Conservation (phyloP, 352 stramenopile species). For the Phytopythium helicoides region DNA sequence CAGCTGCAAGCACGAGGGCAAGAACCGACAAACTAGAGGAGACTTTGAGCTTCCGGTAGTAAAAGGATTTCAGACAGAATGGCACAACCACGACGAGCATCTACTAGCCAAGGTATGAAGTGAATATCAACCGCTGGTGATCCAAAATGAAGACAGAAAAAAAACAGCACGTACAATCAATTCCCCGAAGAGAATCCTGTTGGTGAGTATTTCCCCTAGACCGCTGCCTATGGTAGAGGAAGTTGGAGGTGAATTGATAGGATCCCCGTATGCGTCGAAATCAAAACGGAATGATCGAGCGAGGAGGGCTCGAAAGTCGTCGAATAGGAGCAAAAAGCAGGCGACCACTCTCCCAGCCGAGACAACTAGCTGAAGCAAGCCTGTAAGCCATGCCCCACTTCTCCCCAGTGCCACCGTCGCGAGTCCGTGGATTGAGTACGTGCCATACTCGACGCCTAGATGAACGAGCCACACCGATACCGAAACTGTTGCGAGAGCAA, state of each 20-base stretch:
- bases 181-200: constrained; percentile 35
- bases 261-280: constrained; percentile 20
- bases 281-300: constrained; percentile 31
- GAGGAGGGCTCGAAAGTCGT: constrained; percentile 38
- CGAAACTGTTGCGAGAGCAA: constrained; percentile 24
- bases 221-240: constrained; percentile 5
- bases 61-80: constrained; percentile 31
- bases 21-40: constrained; percentile 18
- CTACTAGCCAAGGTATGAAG: constrained; percentile 11
- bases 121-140: neutral
- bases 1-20: constrained; percentile 23
- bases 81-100: constrained; percentile 32
- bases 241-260: constrained; percentile 8
- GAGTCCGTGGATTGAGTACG: constrained; percentile 56
- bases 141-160: neutral
- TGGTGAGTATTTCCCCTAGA: constrained; percentile 17
- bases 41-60: constrained; percentile 26
- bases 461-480: constrained; percentile 36
- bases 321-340: constrained; percentile 41
- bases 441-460: constrained; percentile 39
- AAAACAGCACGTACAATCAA: constrained; percentile 20
- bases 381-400: constrained; percentile 24
- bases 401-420: constrained; percentile 39
- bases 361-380: constrained; percentile 25
- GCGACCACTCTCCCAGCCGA: constrained; percentile 37